Base-by-base conservation (phyloP, 23 red algal genomes). In the Pyropia yezoensis region DNA sequence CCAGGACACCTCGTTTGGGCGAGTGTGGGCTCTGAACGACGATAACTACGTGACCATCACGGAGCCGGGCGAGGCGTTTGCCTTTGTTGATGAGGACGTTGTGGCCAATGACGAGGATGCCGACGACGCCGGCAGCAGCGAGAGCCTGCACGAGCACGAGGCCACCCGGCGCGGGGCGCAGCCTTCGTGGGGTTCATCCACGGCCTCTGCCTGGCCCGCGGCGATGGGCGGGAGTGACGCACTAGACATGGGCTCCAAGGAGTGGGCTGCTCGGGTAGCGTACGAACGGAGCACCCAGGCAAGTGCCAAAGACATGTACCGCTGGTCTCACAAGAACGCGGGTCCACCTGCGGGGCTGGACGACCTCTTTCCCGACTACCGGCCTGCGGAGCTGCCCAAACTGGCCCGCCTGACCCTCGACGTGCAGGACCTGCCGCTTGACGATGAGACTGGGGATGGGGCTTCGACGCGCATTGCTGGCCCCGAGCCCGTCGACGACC, bases 1-100 rank as follows among this genome's bases (percentile, higher is more conserved):
- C 32, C 63, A 70, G 27, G 57, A 66, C 22, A 70, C 82, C 27
- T 70, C 54, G 63, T 69, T 77, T 69, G 82, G 82, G 14, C 59
- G 71, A 6, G 45, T 77, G 7, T 87, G 82, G 82, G 82, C 75
- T 16, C 57, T 87, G 9, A 87, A 87, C 62, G 82, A 87, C 28
- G 82, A 87, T 54, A 61, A 28, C 2, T 77, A 87, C 61, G 71
- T 87, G 22, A 87, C 82, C 14, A 77, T 87, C 55, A 76, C 82
- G 16, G 82, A 87, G 19, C 82, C 82, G 18, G 82, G 82, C n/a
- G 61, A 87, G 53, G 61, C 82, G 11, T 87, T 76, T 57, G 62
- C 63, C 2, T 87, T 76, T 62, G 39, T 47, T 8, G 82, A 87
- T 27, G 27, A 76, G 25, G 82, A 87, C 62, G 70, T 69, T 16